A percentile compares a stretch with the other conserved stretches of the same genome.
phyloP scores from a whole-genome alignment of 2,329 filamentous ascomycete genomes.

The Coniosporium tulheliwenetii region DNA sequence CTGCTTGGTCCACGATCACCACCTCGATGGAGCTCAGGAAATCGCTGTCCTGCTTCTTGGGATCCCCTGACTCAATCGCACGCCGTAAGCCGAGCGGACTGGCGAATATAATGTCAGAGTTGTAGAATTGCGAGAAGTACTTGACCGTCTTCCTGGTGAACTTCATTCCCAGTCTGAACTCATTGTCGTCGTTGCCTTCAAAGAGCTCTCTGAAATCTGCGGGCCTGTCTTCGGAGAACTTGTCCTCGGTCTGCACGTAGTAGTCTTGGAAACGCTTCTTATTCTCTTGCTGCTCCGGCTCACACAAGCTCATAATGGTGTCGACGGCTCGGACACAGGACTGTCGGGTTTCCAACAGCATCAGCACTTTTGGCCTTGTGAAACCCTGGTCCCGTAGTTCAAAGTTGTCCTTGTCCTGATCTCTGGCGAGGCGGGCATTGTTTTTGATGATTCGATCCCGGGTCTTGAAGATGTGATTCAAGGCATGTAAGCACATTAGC shows the following conservation, averaged over 20 bases:
- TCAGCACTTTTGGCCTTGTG: constrained; percentile 81
- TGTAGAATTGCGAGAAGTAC: constrained; percentile 90
- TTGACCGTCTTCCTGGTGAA: constrained; percentile 94
- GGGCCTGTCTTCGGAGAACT: constrained; percentile 58
- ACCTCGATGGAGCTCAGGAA: constrained; percentile 91
- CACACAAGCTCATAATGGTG: constrained; percentile 57
- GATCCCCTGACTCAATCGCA: constrained; percentile 67
- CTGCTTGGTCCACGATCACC: constrained; percentile 77
- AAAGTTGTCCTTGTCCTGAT: constrained; percentile 45
- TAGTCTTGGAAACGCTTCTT: constrained; percentile 79
- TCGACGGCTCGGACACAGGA: constrained; percentile 68
- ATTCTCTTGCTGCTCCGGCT: constrained; percentile 87
- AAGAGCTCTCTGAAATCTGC: constrained; percentile 84
- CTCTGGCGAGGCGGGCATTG: constrained; percentile 60
- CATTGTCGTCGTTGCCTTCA: constrained; percentile 89
- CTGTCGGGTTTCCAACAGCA: constrained; percentile 78
- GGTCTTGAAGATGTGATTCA: constrained; percentile 91
- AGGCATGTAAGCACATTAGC: constrained; percentile 62
- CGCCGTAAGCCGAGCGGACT: constrained; percentile 81
- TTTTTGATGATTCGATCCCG: constrained; percentile 87
- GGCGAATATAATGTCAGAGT: constrained; percentile 84
- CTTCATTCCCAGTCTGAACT: constrained; percentile 91
- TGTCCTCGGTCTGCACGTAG: constrained; percentile 54
- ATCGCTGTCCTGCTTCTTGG: constrained; percentile 62
- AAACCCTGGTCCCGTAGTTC: constrained; percentile 90